Conservation (phyloP, 1,284 basidiomycete species). For the Cronartium quercuum region DNA sequence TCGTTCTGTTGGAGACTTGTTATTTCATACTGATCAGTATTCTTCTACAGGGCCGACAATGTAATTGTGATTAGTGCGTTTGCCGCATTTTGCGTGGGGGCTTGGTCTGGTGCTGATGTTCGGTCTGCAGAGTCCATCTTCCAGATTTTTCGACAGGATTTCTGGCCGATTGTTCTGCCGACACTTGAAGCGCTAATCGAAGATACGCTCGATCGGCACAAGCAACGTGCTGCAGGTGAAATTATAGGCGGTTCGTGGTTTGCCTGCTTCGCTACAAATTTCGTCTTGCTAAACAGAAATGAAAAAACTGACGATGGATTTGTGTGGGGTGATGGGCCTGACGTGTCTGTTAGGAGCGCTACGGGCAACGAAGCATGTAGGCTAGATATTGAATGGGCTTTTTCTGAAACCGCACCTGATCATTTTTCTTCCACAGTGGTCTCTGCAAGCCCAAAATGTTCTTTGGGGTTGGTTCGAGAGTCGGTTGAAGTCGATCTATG, state of each 20-base stretch:
- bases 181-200: slow-evolving; percentile 60
- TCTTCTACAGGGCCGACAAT: slow-evolving; percentile 14
- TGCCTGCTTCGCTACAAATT: slow-evolving; percentile 50
- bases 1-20: not conserved
- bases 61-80: slow-evolving; percentile 14
- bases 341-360: slow-evolving; percentile 42
- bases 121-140: slow-evolving; percentile 53
- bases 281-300: slow-evolving; percentile 51
- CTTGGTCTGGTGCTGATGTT: slow-evolving; percentile 47
- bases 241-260: slow-evolving; percentile 62
- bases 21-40: not conserved
- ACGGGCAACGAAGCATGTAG: slow-evolving; percentile 70
- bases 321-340: slow-evolving; percentile 2
- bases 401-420: not conserved
- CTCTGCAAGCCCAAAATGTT: slow-evolving; percentile 56
- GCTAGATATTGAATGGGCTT: not conserved
- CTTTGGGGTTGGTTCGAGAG: slow-evolving; percentile 76
- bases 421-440: slow-evolving; percentile 57
- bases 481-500: slow-evolving; percentile 66
- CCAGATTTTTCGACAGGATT: slow-evolving; percentile 57
- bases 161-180: slow-evolving; percentile 57
- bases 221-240: slow-evolving; percentile 85
- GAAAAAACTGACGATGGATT: not conserved
- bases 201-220: slow-evolving; percentile 70
- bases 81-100: not conserved